These are phyloP conservation scores for Salvia rosmarinus DNA, from an alignment of 257 asterid genomes.

Conservation along the genomic window DNA sequence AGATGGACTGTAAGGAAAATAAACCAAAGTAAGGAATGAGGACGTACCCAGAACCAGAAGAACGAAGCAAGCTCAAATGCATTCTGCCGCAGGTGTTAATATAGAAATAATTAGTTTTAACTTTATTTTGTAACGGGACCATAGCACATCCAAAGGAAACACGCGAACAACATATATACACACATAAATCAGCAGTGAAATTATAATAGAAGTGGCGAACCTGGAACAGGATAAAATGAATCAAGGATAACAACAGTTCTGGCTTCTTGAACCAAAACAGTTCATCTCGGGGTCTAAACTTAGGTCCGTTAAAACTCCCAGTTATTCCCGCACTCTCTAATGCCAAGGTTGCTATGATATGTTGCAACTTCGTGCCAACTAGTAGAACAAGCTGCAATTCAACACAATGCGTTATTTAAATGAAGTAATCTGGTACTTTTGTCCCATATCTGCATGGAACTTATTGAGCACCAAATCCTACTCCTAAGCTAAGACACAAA, in stretches of 20 bases:
- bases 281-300: slow-evolving; percentile 80
- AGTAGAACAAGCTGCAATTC: slow-evolving; percentile 80
- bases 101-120: slow-evolving; percentile 15
- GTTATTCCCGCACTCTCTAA: slow-evolving; percentile 84
- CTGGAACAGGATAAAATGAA: slow-evolving; percentile 96
- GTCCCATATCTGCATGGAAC: not conserved
- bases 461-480: not conserved
- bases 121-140: slow-evolving; percentile 48
- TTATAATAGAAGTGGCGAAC: slow-evolving; percentile 42
- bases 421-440: not conserved
- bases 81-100: slow-evolving; percentile 36
- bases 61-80: slow-evolving; percentile 90
- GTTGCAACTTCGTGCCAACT: slow-evolving; percentile 92
- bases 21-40: slow-evolving; percentile 25
- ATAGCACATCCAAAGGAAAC: not conserved
- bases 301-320: slow-evolving; percentile 56
- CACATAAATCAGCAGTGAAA: not conserved
- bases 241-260: slow-evolving; percentile 69
- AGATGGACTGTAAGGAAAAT: slow-evolving; percentile 4
- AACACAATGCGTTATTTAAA: slow-evolving; percentile 20
- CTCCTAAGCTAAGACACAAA: not conserved
- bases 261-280: slow-evolving; percentile 98
- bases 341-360: slow-evolving; percentile 92
- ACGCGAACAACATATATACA: not conserved
- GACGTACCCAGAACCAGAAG: slow-evolving; percentile 98